Percentiles rank a stretch among this genome's conserved stretches.
Conservation (phyloP, 495 filamentous ascomycete species). For the Annulohypoxylon moriforme region DNA sequence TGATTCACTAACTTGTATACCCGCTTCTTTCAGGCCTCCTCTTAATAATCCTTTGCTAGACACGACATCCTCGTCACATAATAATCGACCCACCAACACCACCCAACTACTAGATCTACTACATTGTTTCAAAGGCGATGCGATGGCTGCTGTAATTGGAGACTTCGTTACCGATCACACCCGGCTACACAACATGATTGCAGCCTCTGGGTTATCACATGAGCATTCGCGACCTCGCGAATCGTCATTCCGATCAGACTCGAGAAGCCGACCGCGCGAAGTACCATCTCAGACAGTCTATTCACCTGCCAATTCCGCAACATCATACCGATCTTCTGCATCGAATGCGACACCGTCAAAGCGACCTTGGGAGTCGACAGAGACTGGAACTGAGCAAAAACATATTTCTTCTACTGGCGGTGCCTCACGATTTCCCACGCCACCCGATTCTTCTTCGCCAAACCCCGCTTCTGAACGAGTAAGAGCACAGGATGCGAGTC, state of each 20-base stretch:
- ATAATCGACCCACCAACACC: conserved; percentile 11
- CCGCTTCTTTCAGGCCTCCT: conserved; percentile 20
- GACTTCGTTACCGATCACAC: conserved; percentile 60
- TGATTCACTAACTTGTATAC: conserved; percentile 20
- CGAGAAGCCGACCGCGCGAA: conserved; percentile 53
- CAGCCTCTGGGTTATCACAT: conserved; percentile 48
- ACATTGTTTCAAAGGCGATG: conserved; percentile 39
- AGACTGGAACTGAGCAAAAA: conserved; percentile 35
- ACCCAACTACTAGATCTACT: not conserved
- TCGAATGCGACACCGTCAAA: conserved; percentile 45
- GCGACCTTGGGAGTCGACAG: conserved; percentile 46
- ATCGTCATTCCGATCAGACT: conserved; percentile 54
- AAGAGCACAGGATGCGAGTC: conserved; percentile 49
- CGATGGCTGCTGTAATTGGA: conserved; percentile 62
- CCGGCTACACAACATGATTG: conserved; percentile 61
- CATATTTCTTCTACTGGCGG: conserved; percentile 47
- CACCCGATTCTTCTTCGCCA: conserved; percentile 61
- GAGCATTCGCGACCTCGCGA: conserved; percentile 55
- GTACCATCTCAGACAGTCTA: conserved; percentile 44
- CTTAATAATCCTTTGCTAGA: conserved; percentile 9
- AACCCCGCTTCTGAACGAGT: conserved; percentile 53
- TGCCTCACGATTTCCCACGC: conserved; percentile 59
- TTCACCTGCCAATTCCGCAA: conserved; percentile 45
- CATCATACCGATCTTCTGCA: conserved; percentile 38
- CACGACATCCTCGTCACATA: conserved; percentile 23